A percentile compares a stretch with the other conserved stretches of the same genome.
Conservation (phyloP, 78 protist species). For the Abeoforma whisleri region DNA sequence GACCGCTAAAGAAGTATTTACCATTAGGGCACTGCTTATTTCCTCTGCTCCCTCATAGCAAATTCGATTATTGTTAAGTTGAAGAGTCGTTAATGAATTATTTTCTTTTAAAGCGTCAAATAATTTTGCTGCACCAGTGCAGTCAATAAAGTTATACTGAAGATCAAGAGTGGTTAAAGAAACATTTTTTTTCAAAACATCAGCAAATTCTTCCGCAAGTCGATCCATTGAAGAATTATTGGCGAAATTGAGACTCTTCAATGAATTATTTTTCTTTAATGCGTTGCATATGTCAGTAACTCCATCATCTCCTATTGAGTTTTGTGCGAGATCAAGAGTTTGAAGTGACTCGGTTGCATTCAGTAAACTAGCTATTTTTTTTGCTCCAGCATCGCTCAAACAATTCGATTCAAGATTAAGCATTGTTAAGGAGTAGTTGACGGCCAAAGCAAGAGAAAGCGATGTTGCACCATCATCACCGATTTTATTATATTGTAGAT, state of each 20-base stretch:
- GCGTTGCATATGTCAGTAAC: too few relatives aligned
- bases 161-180: not conserved
- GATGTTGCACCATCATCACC: too few relatives aligned
- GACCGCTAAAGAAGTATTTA: not conserved
- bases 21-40: not conserved
- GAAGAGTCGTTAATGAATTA: not conserved
- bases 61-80: not conserved
- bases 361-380: too few relatives aligned
- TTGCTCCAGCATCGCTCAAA: too few relatives aligned
- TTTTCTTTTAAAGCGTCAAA: not conserved
- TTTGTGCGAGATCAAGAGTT: too few relatives aligned
- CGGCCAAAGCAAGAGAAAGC: too few relatives aligned
- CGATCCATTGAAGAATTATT: not conserved
- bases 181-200: not conserved
- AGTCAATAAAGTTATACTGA: not conserved
- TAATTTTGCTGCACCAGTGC: not conserved
- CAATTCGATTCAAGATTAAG: too few relatives aligned
- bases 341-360: too few relatives aligned
- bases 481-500: too few relatives aligned
- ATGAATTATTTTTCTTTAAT: too few relatives aligned
- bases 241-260: not conserved
- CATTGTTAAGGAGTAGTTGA: too few relatives aligned
- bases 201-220: not conserved
- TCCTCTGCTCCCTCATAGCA: not conserved
- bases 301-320: too few relatives aligned